Evolutionary conservation across 768 basidiomycete genomes (phyloP).

Genomic region (Rhodotorula kratochvilovae): DNA sequence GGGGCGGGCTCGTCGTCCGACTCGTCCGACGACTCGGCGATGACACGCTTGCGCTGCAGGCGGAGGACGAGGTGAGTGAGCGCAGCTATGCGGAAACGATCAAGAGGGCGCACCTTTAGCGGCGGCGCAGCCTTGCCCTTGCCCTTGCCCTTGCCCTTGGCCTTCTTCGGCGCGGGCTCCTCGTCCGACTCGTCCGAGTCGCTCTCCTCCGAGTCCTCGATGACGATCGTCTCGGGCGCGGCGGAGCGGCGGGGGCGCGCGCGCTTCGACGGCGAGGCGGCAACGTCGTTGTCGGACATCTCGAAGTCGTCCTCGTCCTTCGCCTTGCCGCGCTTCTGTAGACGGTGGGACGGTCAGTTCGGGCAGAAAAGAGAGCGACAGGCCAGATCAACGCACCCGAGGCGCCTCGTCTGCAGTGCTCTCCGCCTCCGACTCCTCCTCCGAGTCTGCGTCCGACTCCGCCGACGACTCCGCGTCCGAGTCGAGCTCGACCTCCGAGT

Average conservation of each 20-base stretch:
- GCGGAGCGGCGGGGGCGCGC: neutral
- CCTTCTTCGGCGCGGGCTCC: neutral
- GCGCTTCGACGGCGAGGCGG: neutral
- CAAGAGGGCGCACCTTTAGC: neutral
- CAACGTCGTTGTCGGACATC: neutral
- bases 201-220: constrained; percentile 1
- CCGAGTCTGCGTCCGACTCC: neutral
- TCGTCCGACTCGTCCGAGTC: neutral
- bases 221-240: neutral
- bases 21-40: neutral
- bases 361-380: too few relatives aligned
- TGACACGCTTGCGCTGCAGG: neutral
- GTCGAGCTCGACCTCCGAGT: neutral
- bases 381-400: neutral
- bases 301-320: constrained; percentile 17
- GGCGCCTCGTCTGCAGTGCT: neutral
- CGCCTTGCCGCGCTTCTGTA: neutral
- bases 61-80: neutral
- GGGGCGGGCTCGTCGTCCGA: neutral
- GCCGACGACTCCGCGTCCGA: neutral
- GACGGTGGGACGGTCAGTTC: too few relatives aligned
- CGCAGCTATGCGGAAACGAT: neutral
- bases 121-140: constrained; percentile 4
- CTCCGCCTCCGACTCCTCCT: neutral
- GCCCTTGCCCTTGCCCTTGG: neutral